These are phyloP conservation scores for Obba rivulosa DNA, from an alignment of 768 basidiomycete species.

Conservation along the genomic window DNA sequence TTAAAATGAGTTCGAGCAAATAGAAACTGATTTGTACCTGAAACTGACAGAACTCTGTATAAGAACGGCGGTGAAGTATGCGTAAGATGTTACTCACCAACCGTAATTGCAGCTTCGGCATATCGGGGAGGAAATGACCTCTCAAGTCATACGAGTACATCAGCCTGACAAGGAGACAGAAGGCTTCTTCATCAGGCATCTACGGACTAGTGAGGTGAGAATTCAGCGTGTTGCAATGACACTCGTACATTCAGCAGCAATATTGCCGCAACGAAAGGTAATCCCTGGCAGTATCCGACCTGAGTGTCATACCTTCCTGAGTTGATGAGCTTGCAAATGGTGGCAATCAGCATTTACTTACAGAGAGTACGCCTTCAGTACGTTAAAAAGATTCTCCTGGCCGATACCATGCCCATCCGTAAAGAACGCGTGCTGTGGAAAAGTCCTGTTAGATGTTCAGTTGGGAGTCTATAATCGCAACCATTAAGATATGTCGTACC, in stretches of 20 bases:
- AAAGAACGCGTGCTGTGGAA: conserved; percentile 96
- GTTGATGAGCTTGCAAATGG: conserved; percentile 1
- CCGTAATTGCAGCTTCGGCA: conserved; percentile 94
- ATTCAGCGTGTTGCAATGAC: not conserved
- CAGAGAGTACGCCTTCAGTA: conserved; percentile 95
- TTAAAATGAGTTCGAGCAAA: not conserved
- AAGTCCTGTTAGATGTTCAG: conserved; percentile 53
- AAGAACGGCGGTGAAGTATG: too few relatives aligned
- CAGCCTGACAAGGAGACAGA: conserved; percentile 87
- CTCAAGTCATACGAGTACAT: conserved; percentile 97
- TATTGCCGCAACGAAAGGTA: conserved; percentile 95
- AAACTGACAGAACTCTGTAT: not conserved
- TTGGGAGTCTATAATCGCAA: not conserved
- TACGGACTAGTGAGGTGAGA: conserved; percentile 23
- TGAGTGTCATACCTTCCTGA: conserved; percentile 71
- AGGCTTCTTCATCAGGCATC: conserved; percentile 99
- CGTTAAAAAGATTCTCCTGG: conserved; percentile 96
- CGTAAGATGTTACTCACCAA: conserved; percentile 46
- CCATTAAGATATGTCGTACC: conserved; percentile 34
- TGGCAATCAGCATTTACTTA: conserved; percentile 31
- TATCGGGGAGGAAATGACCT: conserved; percentile 97
- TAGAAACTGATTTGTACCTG: not conserved
- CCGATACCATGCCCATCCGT: conserved; percentile 92
- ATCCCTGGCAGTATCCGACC: conserved; percentile 96
- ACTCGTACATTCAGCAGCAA: conserved; percentile 78